Conservation (phyloP, 257 asterid species). For the Linderniella brevidens region DNA sequence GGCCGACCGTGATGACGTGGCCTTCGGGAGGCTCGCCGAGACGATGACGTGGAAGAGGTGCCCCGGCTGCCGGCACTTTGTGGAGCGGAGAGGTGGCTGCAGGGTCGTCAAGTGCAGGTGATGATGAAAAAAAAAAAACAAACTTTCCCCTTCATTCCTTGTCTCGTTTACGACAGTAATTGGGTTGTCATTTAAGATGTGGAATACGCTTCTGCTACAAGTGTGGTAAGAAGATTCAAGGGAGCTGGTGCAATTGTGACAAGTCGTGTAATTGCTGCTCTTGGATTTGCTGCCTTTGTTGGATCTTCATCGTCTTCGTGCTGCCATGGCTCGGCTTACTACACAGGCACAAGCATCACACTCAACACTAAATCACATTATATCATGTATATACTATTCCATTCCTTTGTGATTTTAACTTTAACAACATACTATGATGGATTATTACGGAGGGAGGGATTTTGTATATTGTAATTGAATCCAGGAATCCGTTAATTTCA, state of each 20-base stretch:
- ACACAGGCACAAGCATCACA: no score
- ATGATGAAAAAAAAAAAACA: no score
- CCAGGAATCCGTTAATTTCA: no score
- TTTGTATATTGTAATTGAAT: no score
- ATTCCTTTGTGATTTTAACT: no score
- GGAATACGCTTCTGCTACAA: conserved; percentile 55
- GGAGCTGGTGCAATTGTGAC: conserved; percentile 43
- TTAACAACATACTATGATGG: no score
- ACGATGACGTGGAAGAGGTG: conserved; percentile 52
- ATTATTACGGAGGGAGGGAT: no score
- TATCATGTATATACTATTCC: no score
- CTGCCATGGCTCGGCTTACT: no score
- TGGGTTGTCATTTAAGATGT: conserved; percentile 21
- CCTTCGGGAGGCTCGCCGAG: conserved; percentile 38
- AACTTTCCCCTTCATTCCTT: neutral
- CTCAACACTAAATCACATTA: no score
- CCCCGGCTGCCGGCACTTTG: conserved; percentile 53
- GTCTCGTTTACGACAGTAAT: neutral
- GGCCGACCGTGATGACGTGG: conserved; percentile 35
- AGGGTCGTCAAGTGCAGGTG: conserved; percentile 46
- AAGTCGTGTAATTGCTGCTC: conserved; percentile 20
- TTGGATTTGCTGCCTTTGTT: conserved; percentile 6
- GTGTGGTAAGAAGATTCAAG: conserved; percentile 46
- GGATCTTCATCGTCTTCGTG: conserved; percentile 9
- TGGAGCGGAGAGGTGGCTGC: conserved; percentile 43